These are phyloP conservation scores for Veloporphyrellus conicus DNA, from an alignment of 1,284 basidiomycete species.

Conservation along the genomic window DNA sequence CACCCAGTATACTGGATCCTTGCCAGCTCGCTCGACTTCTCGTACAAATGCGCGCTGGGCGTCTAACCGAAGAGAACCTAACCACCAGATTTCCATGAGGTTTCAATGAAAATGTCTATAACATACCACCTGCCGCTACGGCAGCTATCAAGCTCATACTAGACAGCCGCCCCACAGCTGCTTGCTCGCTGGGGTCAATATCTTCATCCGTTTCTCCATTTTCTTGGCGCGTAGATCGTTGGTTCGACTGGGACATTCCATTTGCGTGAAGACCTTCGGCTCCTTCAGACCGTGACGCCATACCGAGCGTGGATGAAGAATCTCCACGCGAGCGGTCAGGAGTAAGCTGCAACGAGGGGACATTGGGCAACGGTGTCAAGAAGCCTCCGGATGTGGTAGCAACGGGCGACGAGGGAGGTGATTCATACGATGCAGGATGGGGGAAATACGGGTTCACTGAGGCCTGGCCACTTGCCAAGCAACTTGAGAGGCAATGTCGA, in stretches of 20 bases:
- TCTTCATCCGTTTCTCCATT: conserved; percentile 26
- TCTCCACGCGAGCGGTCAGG: conserved; percentile 19
- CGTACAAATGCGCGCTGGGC: conserved; percentile 69
- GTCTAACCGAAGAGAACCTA: conserved; percentile 61
- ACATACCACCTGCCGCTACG: conserved; percentile 68
- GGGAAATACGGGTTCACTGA: conserved; percentile 36
- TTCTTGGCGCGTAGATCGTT: conserved; percentile 17
- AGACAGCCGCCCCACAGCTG: conserved; percentile 81
- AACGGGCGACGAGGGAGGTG: conserved; percentile 17
- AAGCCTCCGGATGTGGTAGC: conserved; percentile 11
- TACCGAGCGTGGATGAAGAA: conserved; percentile 7
- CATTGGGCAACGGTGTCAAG: conserved; percentile 13
- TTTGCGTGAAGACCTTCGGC: conserved; percentile 8
- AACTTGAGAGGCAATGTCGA: conserved; percentile 13
- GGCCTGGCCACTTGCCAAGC: conserved; percentile 9
- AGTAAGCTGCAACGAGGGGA: conserved; percentile 21
- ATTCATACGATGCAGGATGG: conserved; percentile 18
- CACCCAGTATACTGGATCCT: conserved; percentile 79
- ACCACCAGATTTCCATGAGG: conserved; percentile 9
- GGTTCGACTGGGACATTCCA: conserved; percentile 18
- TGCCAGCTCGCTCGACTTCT: conserved; percentile 77
- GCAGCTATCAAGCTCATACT: conserved; percentile 93
- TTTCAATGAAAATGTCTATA: conserved; percentile 2
- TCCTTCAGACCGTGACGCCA: conserved; percentile 18
- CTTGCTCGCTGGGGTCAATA: conserved; percentile 55